phyloP scores from a whole-genome alignment of 805 yeast genomes.

The Wickerhamomyces sydowiorum region DNA sequence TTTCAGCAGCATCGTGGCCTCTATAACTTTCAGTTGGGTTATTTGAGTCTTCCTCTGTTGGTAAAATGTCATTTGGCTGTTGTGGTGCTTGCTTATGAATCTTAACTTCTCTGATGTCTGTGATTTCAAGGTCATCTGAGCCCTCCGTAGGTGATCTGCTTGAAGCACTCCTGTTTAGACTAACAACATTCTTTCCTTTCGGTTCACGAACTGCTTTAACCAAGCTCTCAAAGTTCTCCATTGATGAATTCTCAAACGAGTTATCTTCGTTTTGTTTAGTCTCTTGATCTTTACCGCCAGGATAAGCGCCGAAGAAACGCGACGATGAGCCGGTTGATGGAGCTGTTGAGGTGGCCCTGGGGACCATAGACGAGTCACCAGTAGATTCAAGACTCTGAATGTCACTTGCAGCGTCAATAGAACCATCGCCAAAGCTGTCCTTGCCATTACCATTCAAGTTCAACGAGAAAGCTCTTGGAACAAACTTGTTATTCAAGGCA shows the following conservation, averaged over 20 bases:
- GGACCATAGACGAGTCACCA: neutral
- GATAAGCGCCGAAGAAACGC: slow-evolving; percentile 4
- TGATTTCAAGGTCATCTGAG: slow-evolving; percentile 33
- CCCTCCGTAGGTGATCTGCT: neutral
- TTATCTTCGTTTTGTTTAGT: neutral
- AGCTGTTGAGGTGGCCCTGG: slow-evolving; percentile 5
- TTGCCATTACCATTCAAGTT: slow-evolving; percentile 6
- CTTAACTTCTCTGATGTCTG: slow-evolving; percentile 30
- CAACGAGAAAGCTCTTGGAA: slow-evolving; percentile 17
- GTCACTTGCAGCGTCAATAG: slow-evolving; percentile 1
- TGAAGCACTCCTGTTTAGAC: neutral
- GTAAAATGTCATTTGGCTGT: neutral
- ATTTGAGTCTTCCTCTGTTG: neutral
- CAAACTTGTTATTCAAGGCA: slow-evolving; percentile 16
- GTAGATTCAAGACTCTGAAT: slow-evolving; percentile 1
- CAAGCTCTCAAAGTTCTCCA: slow-evolving; percentile 1
- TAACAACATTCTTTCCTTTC: neutral
- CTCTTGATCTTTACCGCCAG: neutral
- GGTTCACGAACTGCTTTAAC: neutral
- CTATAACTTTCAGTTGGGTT: neutral
- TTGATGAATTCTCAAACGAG: slow-evolving; percentile 6
- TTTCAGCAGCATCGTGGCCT: slow-evolving; percentile 1
- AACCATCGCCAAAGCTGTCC: neutral
- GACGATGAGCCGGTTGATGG: slow-evolving; percentile 9
- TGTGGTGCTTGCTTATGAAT: neutral